phyloP scores from a whole-genome alignment of 345 rosid genomes.

The Lepidium didymum region DNA sequence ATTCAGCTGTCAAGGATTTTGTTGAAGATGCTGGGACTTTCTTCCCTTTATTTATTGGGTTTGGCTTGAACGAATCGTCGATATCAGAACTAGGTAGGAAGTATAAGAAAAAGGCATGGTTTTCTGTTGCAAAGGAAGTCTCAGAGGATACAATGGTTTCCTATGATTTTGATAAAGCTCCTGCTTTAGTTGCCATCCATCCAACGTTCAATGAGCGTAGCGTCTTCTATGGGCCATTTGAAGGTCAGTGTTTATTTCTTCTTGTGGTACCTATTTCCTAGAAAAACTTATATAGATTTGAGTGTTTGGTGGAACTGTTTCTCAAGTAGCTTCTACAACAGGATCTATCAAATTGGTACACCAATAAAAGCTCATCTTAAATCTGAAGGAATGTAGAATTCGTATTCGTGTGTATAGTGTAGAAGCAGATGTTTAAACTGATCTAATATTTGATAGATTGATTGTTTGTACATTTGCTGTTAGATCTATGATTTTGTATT shows the following conservation, averaged over 20 bases:
- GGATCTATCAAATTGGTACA: not conserved
- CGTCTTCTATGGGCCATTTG: constrained; percentile 85
- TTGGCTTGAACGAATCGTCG: constrained; percentile 55
- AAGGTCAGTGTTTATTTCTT: constrained; percentile 45
- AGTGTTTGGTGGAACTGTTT: not conserved
- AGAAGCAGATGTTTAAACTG: not conserved
- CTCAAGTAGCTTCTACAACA: not conserved
- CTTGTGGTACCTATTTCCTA: not conserved
- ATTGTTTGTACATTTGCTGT: not conserved
- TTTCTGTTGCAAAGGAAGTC: constrained; percentile 69
- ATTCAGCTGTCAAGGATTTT: constrained; percentile 52
- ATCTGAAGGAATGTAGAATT: not conserved
- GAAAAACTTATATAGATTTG: too few species aligned
- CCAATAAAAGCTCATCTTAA: not conserved
- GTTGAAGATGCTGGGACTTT: constrained; percentile 57
- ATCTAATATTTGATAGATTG: not conserved
- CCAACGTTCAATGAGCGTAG: constrained; percentile 57
- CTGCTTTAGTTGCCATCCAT: constrained; percentile 63
- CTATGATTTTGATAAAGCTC: constrained; percentile 74
- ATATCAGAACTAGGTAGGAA: constrained; percentile 46
- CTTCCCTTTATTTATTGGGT: constrained; percentile 79
- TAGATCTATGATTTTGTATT: not conserved
- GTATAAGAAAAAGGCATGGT: constrained; percentile 96
- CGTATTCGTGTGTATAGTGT: not conserved
- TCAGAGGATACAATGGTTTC: constrained; percentile 67